phyloP scores from a whole-genome alignment of 495 filamentous ascomycete species.

The Aspergillus sparsus region DNA sequence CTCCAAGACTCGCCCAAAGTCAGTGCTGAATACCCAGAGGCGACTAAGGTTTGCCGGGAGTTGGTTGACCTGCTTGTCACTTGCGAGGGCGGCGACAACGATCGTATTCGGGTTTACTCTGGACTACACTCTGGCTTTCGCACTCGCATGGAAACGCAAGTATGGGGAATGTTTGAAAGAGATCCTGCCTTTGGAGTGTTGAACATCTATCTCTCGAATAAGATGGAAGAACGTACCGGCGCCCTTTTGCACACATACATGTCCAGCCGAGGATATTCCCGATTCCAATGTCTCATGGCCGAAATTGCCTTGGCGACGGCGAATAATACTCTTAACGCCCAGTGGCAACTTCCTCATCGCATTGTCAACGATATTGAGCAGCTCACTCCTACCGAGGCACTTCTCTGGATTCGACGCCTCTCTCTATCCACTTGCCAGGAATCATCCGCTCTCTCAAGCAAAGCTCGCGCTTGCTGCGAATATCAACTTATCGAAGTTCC shows the following conservation, averaged over 20 bases:
- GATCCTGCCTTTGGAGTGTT: constrained; percentile 9
- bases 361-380: constrained; percentile 42
- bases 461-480: constrained; percentile 21
- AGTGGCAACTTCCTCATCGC: constrained; percentile 32
- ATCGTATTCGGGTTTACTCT: constrained; percentile 18
- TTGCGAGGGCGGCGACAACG: constrained; percentile 15
- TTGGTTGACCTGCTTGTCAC: constrained; percentile 15
- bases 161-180: constrained; percentile 21
- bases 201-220: constrained; percentile 19
- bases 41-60: constrained; percentile 1
- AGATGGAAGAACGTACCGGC: constrained; percentile 18
- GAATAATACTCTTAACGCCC: constrained; percentile 18
- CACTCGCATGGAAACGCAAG: constrained; percentile 19
- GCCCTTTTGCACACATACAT: constrained; percentile 43
- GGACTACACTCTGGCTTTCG: constrained; percentile 24
- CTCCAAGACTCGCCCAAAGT: neutral
- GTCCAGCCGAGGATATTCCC: constrained; percentile 36
- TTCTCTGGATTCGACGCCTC: constrained; percentile 35
- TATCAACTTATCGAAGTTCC: constrained; percentile 20
- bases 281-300: constrained; percentile 46
- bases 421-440: constrained; percentile 13
- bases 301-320: constrained; percentile 38
- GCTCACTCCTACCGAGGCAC: constrained; percentile 42
- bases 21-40: neutral
- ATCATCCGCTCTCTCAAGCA: constrained; percentile 11